Percentiles rank a stretch among this genome's conserved stretches.
phyloP scores from a whole-genome alignment of 208 protist species.

The Wallacemonas sp. region DNA sequence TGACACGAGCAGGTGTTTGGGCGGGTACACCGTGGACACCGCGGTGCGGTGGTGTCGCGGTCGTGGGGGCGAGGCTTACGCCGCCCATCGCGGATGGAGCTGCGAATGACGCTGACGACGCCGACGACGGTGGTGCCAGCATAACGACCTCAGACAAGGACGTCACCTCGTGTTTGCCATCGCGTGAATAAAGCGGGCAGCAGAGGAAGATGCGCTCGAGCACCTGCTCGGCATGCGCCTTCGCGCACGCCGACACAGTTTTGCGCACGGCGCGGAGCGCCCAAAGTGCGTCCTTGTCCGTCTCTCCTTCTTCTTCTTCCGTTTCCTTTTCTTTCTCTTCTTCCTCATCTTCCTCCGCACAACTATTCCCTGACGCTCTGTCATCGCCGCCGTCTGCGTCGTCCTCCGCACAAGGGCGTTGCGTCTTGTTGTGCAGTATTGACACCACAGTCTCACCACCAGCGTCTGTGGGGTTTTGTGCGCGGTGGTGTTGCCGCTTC shows the following conservation, averaged over 20 bases:
- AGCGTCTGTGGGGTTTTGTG: neutral
- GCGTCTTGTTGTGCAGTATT: no score
- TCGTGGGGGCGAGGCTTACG: no score
- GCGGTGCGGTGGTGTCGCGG: no score
- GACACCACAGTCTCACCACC: no score
- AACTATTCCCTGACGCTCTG: no score
- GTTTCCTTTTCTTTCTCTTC: neutral
- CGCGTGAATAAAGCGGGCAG: slow-evolving; percentile 5
- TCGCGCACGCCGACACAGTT: neutral
- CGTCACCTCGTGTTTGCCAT: neutral
- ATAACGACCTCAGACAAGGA: neutral
- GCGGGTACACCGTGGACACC: no score
- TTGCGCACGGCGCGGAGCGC: neutral
- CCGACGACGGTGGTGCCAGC: neutral
- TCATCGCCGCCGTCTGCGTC: no score
- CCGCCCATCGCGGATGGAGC: neutral
- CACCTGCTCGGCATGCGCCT: neutral
- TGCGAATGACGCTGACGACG: neutral
- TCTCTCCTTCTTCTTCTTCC: neutral
- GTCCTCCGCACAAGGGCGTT: no score
- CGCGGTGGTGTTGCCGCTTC: neutral
- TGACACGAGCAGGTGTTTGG: no score
- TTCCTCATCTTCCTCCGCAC: no score
- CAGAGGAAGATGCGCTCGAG: slow-evolving; percentile 6
- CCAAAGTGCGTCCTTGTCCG: neutral